A percentile compares a stretch with the other conserved stretches of the same genome.
These are phyloP conservation scores for Bromus sterilis DNA, from an alignment of 176 grass and related monocot species.

Conservation along the genomic window DNA sequence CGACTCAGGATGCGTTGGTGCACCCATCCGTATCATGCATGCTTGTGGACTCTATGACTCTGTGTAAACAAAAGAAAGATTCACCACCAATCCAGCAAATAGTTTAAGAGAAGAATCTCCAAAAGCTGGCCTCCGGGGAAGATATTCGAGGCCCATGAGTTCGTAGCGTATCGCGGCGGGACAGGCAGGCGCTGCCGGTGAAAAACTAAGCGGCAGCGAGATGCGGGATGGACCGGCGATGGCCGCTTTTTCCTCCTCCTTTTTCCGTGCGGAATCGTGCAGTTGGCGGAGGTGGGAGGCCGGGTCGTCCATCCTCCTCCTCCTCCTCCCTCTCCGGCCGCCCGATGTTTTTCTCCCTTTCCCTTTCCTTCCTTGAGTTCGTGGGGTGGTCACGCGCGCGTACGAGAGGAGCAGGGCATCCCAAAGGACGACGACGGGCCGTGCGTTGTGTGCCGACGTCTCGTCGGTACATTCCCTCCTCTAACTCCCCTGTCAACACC, in stretches of 20 bases:
- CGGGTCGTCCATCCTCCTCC: no score
- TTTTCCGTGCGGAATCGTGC: conserved; percentile 3
- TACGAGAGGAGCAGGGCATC: not conserved
- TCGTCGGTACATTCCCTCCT: not conserved
- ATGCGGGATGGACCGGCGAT: not conserved
- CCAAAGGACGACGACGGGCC: not conserved
- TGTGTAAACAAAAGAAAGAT: not conserved
- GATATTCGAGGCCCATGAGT: conserved; percentile 27
- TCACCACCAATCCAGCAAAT: not conserved
- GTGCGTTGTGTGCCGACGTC: not conserved
- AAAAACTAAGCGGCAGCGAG: not conserved
- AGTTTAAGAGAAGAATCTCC: not conserved
- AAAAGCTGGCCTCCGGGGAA: not conserved
- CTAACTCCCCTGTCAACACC: conserved; percentile 2
- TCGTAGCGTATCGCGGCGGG: conserved; percentile 20
- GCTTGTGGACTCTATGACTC: not conserved
- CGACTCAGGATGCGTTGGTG: not conserved
- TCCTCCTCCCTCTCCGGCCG: not conserved
- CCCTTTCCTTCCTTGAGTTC: not conserved
- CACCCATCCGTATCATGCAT: not conserved
- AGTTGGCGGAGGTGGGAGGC: not conserved
- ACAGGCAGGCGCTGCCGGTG: conserved; percentile 1
- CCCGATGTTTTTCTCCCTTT: conserved; percentile 7
- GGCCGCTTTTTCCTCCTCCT: not conserved
- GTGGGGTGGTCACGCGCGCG: not conserved